Base-by-base conservation (phyloP, 2,329 filamentous ascomycete genomes). In the Fusarium sacchari region DNA sequence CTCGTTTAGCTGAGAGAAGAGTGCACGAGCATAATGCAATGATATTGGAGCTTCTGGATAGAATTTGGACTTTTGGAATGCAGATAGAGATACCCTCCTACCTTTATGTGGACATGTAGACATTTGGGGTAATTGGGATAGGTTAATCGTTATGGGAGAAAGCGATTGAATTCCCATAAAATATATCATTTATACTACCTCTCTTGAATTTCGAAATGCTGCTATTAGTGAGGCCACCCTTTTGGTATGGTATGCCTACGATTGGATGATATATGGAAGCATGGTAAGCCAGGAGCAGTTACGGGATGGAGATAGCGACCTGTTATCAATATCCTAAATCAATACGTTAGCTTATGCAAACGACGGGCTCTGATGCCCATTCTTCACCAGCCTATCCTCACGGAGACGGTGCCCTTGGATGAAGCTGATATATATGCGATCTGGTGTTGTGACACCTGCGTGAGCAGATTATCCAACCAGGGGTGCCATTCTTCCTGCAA, bases 41-140 rank as follows among this genome's bases (percentile, higher is more conserved):
- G 71, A 65, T 46, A 60, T 55, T 53, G 50, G 60, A 61, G 58
- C 52, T 24, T 68, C 30, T 47, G 39, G 47, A 63, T 74, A 76
- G 67, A 74, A 50, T 59, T 69, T 53, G 59, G 52, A 60, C 39
- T 68, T 69, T 52, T 46, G 55, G 42, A 59, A 62, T 34, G 69
- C 47, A 39, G 60, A 72, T 52, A 64, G 55, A 74, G 64, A 76
- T 74, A 76, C 73, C 73, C 68, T 61, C 46, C 58, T 72, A 67
- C 63, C 64, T 67, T 67, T 53, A 47, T 65, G 66, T 69, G 59
- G 66, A 69, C 36, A 73, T 64, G 62, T 58, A 56, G 30, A 68
- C 69, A 66, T 59, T 59, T 22, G 44, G 63, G 70, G 62, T 64
- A 73, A 37, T 55, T 67, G 60, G 64, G 61, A 60, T 53, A 39